Conservation (phyloP, 495 filamentous ascomycete genomes). For the Haplographium delicatum region DNA sequence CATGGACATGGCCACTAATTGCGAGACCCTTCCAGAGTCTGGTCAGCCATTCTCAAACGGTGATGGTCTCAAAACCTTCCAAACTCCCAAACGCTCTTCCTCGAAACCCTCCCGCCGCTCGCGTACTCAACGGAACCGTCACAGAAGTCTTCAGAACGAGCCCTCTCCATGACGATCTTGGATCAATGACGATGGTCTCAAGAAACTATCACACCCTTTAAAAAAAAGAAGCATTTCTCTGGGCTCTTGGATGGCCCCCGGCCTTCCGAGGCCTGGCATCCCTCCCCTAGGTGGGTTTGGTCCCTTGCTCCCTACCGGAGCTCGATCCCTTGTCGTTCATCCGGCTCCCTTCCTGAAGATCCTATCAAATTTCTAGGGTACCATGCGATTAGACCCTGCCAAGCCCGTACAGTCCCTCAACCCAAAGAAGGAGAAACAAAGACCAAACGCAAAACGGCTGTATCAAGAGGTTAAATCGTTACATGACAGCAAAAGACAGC, state of each 20-base stretch:
- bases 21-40: too few relatives aligned
- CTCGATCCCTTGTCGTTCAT: slow-evolving; percentile 5
- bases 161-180: not conserved
- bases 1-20: not conserved
- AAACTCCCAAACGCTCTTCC: too few relatives aligned
- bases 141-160: not conserved
- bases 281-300: too few relatives aligned
- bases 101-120: not conserved
- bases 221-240: too few relatives aligned
- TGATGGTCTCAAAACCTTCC: slow-evolving; percentile 8
- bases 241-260: not conserved
- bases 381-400: slow-evolving; percentile 5
- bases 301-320: too few relatives aligned
- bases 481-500: not conserved
- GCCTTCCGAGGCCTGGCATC: not conserved
- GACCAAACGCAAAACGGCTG: not conserved
- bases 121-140: not conserved
- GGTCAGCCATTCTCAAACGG: slow-evolving; percentile 11
- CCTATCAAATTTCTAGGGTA: slow-evolving; percentile 11
- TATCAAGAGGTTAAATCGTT: not conserved
- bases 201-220: too few relatives aligned
- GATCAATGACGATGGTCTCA: not conserved
- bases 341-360: slow-evolving; percentile 8
- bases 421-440: slow-evolving; percentile 6
- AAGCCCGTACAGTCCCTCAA: not conserved